Evolutionary conservation across 495 filamentous ascomycete species (phyloP).

Genomic region (Penicillium lagena): DNA sequence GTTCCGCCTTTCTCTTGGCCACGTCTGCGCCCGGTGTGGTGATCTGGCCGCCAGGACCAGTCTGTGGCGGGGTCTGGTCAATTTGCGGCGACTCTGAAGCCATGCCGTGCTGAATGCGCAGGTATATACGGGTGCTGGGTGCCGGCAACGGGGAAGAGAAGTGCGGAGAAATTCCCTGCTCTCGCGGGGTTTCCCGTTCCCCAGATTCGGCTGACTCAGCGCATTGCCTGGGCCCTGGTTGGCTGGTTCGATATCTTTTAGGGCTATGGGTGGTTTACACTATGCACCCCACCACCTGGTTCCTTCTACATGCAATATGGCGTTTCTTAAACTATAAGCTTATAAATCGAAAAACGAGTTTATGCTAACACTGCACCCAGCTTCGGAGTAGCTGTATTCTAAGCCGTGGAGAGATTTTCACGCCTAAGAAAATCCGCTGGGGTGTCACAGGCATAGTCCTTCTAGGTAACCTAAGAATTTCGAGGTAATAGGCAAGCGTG

Average conservation of each 20-base stretch:
- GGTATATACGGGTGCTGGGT: slow-evolving; percentile 4
- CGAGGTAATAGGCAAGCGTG: no score
- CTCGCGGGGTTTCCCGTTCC: slow-evolving; percentile 35
- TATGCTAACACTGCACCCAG: no score
- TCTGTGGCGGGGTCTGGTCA: slow-evolving; percentile 18
- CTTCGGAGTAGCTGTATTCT: no score
- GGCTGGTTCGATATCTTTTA: not conserved
- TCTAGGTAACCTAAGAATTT: no score
- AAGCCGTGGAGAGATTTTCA: no score
- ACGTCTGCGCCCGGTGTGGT: slow-evolving; percentile 20
- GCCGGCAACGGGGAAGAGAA: slow-evolving; percentile 6
- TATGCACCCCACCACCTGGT: no score
- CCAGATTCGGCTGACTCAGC: slow-evolving; percentile 27
- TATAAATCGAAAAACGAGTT: no score
- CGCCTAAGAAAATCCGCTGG: no score
- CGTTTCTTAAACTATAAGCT: no score
- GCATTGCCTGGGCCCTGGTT: slow-evolving; percentile 2
- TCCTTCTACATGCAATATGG: no score
- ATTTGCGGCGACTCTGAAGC: slow-evolving; percentile 33
- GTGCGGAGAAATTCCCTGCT: slow-evolving; percentile 40
- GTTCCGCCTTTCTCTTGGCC: slow-evolving; percentile 44
- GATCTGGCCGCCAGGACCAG: slow-evolving; percentile 17
- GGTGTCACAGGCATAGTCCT: no score
- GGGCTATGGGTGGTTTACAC: no score
- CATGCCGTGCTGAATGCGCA: slow-evolving; percentile 17